Evolutionary conservation across 371 early-diverging fungal species (phyloP).

Genomic region (Enterospora canceri): DNA sequence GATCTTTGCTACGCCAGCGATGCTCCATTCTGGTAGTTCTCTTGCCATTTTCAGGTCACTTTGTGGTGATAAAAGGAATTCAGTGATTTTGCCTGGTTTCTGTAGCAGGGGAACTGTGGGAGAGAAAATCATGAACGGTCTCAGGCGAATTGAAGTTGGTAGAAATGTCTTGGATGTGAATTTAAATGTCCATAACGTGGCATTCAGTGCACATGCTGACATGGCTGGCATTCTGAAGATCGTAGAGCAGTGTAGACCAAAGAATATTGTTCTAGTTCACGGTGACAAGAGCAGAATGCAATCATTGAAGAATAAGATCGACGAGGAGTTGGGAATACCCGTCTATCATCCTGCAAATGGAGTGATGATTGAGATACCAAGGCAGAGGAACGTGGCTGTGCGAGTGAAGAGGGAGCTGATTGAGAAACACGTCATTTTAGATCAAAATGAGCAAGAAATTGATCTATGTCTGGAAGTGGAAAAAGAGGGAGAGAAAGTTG

Average conservation of each 20-base stretch:
- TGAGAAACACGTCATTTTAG: conserved; percentile 6
- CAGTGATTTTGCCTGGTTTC: conserved; percentile 68
- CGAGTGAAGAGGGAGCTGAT: conserved; percentile 18
- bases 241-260: conserved; percentile 73
- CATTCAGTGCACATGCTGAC: conserved; percentile 95
- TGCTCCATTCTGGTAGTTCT: conserved; percentile 62
- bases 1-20: conserved; percentile 81
- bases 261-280: conserved; percentile 90
- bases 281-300: conserved; percentile 83
- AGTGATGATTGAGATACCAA: conserved; percentile 26
- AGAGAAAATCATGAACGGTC: conserved; percentile 75
- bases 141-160: conserved; percentile 63
- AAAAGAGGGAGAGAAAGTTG: conserved; percentile 4
- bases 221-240: conserved; percentile 89
- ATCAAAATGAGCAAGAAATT: conserved; percentile 4
- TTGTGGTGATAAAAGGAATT: conserved; percentile 71
- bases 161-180: conserved; percentile 72
- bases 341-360: conserved; percentile 42
- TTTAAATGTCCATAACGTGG: conserved; percentile 75
- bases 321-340: conserved; percentile 22
- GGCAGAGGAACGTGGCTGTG: conserved; percentile 14
- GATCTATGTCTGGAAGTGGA: conserved; percentile 5
- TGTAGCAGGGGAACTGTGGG: conserved; percentile 85
- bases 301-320: conserved; percentile 63
- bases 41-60: conserved; percentile 71